A percentile compares a stretch with the other conserved stretches of the same genome.
phyloP scores from a whole-genome alignment of 2,329 filamentous ascomycete genomes.

The Fusarium continuum region DNA sequence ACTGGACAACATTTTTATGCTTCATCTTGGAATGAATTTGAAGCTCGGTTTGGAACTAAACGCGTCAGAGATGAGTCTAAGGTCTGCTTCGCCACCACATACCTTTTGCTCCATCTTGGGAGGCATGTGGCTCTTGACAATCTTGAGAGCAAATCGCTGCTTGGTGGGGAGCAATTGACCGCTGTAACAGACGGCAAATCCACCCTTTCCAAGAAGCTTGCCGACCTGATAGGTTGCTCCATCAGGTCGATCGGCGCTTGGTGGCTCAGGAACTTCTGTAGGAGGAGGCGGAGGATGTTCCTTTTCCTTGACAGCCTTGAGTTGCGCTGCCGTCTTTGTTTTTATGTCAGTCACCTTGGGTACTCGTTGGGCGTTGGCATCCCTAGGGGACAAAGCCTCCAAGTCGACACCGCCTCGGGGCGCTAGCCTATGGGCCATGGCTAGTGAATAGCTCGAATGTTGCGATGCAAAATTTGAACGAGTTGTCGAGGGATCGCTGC shows the following conservation, averaged over 20 bases:
- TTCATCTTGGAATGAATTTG: conserved; percentile 99
- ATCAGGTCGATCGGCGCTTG: conserved; percentile 73
- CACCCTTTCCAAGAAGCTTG: conserved; percentile 79
- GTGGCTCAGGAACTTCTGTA: conserved; percentile 65
- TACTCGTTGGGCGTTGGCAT: conserved; percentile 68
- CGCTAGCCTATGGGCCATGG: conserved; percentile 60
- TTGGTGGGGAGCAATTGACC: conserved; percentile 73
- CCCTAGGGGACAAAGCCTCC: conserved; percentile 71
- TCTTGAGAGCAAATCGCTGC: conserved; percentile 79
- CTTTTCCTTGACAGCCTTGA: conserved; percentile 69
- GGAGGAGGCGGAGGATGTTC: conserved; percentile 74
- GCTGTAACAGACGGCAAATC: conserved; percentile 83
- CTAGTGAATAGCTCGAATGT: conserved; percentile 3
- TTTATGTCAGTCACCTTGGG: conserved; percentile 61
- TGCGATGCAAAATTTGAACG: not conserved
- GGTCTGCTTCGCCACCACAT: conserved; percentile 15
- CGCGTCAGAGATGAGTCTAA: conserved; percentile 21
- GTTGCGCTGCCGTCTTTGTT: conserved; percentile 60
- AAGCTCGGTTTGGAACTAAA: conserved; percentile 79
- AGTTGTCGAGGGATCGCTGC: conserved; percentile 4
- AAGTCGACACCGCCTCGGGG: conserved; percentile 62
- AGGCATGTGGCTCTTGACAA: conserved; percentile 85
- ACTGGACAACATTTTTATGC: conserved; percentile 95
- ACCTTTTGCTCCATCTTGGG: conserved; percentile 88
- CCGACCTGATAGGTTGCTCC: conserved; percentile 79